These are phyloP conservation scores for Nakaseomyces bracarensis DNA, from an alignment of 1,139 yeast species.

Conservation along the genomic window DNA sequence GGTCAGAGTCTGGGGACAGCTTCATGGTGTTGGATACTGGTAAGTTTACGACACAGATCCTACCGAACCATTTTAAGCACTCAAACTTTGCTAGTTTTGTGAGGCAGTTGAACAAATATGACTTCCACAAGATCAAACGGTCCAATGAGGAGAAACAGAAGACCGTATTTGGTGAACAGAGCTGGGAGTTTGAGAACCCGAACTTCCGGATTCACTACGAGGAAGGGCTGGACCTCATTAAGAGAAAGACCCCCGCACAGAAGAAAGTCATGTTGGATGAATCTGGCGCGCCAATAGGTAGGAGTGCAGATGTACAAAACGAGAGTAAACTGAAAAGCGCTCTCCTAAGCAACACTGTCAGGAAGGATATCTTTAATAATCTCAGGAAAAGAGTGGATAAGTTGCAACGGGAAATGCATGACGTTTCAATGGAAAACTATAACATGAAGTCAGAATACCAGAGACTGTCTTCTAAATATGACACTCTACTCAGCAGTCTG, in stretches of 20 bases:
- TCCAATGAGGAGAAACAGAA: slow-evolving; percentile 41
- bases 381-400: slow-evolving; percentile 26
- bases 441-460: slow-evolving; percentile 39
- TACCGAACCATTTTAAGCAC: slow-evolving; percentile 91
- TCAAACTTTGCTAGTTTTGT: slow-evolving; percentile 92
- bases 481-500: slow-evolving; percentile 54
- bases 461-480: slow-evolving; percentile 48
- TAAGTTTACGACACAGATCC: slow-evolving; percentile 72
- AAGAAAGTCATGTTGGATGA: slow-evolving; percentile 31
- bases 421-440: slow-evolving; percentile 36
- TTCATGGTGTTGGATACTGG: slow-evolving; percentile 85
- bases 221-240: slow-evolving; percentile 27
- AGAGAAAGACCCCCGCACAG: slow-evolving; percentile 45
- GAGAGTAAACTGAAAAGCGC: slow-evolving; percentile 7
- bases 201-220: slow-evolving; percentile 58
- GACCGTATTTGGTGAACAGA: slow-evolving; percentile 59
- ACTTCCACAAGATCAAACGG: slow-evolving; percentile 81
- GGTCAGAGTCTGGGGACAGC: slow-evolving; percentile 78
- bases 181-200: slow-evolving; percentile 92
- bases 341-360: slow-evolving; percentile 21
- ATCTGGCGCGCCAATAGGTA: slow-evolving; percentile 2
- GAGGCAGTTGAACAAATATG: slow-evolving; percentile 93
- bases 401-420: slow-evolving; percentile 41
- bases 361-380: slow-evolving; percentile 22
- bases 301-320: background rate